Conservation (phyloP, 2,329 filamentous ascomycete genomes). For the Microascus cirrosus region DNA sequence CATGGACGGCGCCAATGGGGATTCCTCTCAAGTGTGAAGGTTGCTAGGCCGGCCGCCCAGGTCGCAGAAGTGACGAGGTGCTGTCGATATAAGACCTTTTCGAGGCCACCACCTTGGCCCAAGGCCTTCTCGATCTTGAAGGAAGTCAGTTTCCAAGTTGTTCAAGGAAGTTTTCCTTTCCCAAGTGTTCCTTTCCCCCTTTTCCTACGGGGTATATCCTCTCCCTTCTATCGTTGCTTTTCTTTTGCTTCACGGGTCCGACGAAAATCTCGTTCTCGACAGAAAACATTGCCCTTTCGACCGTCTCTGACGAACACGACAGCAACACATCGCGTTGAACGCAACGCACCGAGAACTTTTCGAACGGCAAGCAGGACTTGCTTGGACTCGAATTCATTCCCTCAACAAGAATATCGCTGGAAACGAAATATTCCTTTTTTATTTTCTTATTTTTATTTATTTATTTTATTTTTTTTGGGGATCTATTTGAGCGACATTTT, state of each 20-base stretch:
- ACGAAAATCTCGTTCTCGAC: not conserved
- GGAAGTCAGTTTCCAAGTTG: constrained; percentile 1
- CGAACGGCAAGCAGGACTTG: constrained; percentile 3
- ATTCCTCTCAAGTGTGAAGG: not conserved
- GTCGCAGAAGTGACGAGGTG: not conserved
- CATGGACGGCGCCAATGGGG: not conserved
- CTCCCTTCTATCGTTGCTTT: not conserved
- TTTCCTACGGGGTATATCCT: not conserved
- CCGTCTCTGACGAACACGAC: too few relatives aligned
- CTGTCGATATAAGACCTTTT: constrained; percentile 6
- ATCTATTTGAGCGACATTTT: too few relatives aligned
- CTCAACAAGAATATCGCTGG: not conserved
- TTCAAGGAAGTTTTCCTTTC: constrained; percentile 2
- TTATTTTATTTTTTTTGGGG: not conserved
- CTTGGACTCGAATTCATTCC: not conserved
- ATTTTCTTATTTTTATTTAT: too few relatives aligned
- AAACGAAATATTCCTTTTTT: not conserved
- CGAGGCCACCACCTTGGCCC: constrained; percentile 1
- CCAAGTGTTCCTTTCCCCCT: not conserved
- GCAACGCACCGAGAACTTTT: not conserved
- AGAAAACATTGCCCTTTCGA: not conserved
- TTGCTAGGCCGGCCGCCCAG: not conserved
- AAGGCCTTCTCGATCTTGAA: not conserved
- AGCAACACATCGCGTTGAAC: not conserved
- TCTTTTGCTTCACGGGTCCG: not conserved